Conservation (phyloP, 2,329 filamentous ascomycete genomes). For the Amphichorda felina region DNA sequence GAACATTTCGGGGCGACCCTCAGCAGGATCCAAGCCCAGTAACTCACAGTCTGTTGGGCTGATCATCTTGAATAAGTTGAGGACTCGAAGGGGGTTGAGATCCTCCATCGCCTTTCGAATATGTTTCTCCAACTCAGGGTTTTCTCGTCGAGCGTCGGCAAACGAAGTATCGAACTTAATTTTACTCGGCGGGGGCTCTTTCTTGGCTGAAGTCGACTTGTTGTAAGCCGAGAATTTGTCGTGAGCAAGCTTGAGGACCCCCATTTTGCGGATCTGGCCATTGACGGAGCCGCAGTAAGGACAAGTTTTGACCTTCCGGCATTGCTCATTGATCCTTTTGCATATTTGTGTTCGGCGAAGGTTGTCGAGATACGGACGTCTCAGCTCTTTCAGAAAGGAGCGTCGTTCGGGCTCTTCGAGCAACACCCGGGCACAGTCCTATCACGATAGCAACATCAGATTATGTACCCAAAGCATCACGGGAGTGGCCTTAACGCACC, state of each 20-base stretch:
- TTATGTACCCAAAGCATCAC: background rate
- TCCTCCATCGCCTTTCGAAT: constrained; percentile 89
- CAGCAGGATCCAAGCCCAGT: constrained; percentile 73
- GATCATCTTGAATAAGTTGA: constrained; percentile 88
- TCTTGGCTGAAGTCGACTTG: constrained; percentile 76
- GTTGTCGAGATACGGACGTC: constrained; percentile 76
- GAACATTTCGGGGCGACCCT: constrained; percentile 90
- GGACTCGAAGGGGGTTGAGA: constrained; percentile 74
- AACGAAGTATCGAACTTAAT: constrained; percentile 80
- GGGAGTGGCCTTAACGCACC: constrained; percentile 16
- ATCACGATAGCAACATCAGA: background rate
- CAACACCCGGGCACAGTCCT: constrained; percentile 74
- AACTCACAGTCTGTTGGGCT: constrained; percentile 80
- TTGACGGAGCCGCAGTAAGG: constrained; percentile 74
- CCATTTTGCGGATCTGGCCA: constrained; percentile 83
- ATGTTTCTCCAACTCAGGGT: constrained; percentile 81
- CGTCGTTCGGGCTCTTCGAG: constrained; percentile 72
- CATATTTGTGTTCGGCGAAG: constrained; percentile 71
- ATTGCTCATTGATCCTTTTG: constrained; percentile 82
- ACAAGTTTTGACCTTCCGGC: constrained; percentile 75
- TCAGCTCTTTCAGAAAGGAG: constrained; percentile 65
- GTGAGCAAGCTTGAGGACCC: constrained; percentile 87
- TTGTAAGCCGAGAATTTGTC: constrained; percentile 87
- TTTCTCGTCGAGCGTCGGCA: constrained; percentile 61
- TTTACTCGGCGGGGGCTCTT: constrained; percentile 72